Evolutionary conservation across 208 protist species (phyloP).

Genomic region (Vickermania ingenoplastis): DNA sequence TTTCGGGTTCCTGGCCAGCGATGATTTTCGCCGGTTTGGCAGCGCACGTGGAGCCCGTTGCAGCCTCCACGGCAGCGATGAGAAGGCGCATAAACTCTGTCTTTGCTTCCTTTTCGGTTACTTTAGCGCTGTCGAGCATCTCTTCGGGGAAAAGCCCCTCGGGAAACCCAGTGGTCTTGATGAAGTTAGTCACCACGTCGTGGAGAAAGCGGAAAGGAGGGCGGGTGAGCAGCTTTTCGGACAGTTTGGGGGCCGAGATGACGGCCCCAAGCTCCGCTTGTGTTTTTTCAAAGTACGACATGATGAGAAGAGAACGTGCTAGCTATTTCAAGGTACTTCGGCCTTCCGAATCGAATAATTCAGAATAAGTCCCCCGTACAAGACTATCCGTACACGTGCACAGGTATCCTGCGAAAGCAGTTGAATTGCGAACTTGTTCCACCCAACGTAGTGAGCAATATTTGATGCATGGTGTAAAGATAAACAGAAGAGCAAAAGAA

Average conservation of each 20-base stretch:
- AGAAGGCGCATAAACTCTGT: conserved; percentile 65
- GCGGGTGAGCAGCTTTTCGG: conserved; percentile 78
- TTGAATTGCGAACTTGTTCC: too few relatives aligned
- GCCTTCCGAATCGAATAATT: neutral
- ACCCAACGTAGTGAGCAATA: too few relatives aligned
- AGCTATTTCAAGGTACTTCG: neutral
- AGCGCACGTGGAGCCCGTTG: conserved; percentile 41
- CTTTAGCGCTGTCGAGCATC: conserved; percentile 66
- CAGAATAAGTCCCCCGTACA: too few relatives aligned
- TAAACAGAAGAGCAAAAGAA: too few relatives aligned
- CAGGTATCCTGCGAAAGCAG: too few relatives aligned
- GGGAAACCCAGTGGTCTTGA: conserved; percentile 62
- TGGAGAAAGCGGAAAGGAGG: conserved; percentile 88
- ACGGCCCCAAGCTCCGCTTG: conserved; percentile 65
- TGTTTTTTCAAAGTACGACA: conserved; percentile 64
- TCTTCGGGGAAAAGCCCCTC: conserved; percentile 46
- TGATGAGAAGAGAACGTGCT: neutral
- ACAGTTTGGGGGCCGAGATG: conserved; percentile 72
- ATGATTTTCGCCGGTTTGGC: conserved; percentile 79
- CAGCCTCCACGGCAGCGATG: conserved; percentile 69
- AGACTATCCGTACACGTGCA: too few relatives aligned
- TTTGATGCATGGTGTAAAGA: too few relatives aligned
- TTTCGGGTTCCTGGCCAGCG: conserved; percentile 73
- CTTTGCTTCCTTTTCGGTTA: conserved; percentile 78
- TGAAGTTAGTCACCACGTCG: conserved; percentile 71